Evolutionary conservation across 2,329 filamentous ascomycete species (phyloP).

Genomic region (Samsoniella hepiali): DNA sequence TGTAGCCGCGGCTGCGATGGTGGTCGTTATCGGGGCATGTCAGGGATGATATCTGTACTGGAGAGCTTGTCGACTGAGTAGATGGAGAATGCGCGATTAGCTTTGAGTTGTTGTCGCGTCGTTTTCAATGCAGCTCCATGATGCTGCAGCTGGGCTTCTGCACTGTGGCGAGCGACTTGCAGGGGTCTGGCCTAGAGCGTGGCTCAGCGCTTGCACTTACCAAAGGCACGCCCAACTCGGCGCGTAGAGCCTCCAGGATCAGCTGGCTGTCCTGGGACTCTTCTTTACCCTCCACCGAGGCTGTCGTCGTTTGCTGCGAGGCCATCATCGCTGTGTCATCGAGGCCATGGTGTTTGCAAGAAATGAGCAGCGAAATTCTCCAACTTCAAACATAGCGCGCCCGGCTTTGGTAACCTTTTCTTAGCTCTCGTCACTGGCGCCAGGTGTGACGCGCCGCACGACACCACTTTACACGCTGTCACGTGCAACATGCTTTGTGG

Average conservation of each 20-base stretch:
- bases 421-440: background rate
- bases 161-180: slow-evolving; percentile 7
- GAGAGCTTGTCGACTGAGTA: background rate
- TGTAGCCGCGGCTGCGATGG: background rate
- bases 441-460: slow-evolving; percentile 13
- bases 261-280: slow-evolving; percentile 45
- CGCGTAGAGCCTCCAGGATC: slow-evolving; percentile 37
- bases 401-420: background rate
- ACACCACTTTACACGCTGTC: slow-evolving; percentile 15
- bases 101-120: background rate
- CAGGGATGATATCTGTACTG: background rate
- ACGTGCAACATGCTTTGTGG: background rate
- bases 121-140: background rate
- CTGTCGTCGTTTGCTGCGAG: background rate
- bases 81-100: background rate
- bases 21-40: slow-evolving; percentile 3
- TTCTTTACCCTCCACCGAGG: slow-evolving; percentile 15
- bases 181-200: background rate
- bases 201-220: slow-evolving; percentile 32
- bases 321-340: background rate
- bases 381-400: background rate
- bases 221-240: slow-evolving; percentile 37
- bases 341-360: background rate
- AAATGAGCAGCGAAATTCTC: background rate
- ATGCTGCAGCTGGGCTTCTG: slow-evolving; percentile 16